These are phyloP conservation scores for Euptelea pleiosperma DNA, from an alignment of 164 flowering plant genomes.

Conservation along the genomic window DNA sequence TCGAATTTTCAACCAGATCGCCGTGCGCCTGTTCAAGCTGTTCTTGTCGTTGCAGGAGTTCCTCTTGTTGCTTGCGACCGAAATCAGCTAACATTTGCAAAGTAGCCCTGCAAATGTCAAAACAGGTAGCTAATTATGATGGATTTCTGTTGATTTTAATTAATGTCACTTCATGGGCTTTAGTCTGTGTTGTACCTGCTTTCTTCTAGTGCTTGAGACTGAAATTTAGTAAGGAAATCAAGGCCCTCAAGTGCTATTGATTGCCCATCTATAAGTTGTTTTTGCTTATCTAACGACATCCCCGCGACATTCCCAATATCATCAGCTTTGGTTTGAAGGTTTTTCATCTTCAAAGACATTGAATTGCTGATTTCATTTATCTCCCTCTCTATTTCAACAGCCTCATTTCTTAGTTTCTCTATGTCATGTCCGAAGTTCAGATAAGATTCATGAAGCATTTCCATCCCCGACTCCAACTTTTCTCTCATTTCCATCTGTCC, in stretches of 20 bases:
- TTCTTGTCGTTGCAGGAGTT: conserved; percentile 53
- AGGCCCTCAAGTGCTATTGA: conserved; percentile 58
- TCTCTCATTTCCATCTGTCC: conserved; percentile 55
- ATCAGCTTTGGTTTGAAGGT: conserved; percentile 55
- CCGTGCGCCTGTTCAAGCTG: conserved; percentile 62
- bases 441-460: conserved; percentile 42
- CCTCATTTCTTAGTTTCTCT: conserved; percentile 32
- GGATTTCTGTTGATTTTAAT: background rate
- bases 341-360: conserved; percentile 52
- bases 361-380: conserved; percentile 43
- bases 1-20: conserved; percentile 54
- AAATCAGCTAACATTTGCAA: conserved; percentile 50
- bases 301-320: conserved; percentile 59
- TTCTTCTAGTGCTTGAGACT: conserved; percentile 65
- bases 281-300: conserved; percentile 57
- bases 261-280: conserved; percentile 60
- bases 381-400: conserved; percentile 57
- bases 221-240: conserved; percentile 40
- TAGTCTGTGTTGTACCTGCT: conserved; percentile 85
- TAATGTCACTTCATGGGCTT: too few species aligned
- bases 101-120: conserved; percentile 36
- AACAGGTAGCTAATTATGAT: background rate
- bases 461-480: conserved; percentile 49
- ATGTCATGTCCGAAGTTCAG: conserved; percentile 43
- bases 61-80: conserved; percentile 59